A percentile compares a stretch with the other conserved stretches of the same genome.
These are phyloP conservation scores for Pogostemon cablin DNA, from an alignment of 257 asterid genomes.

Conservation along the genomic window DNA sequence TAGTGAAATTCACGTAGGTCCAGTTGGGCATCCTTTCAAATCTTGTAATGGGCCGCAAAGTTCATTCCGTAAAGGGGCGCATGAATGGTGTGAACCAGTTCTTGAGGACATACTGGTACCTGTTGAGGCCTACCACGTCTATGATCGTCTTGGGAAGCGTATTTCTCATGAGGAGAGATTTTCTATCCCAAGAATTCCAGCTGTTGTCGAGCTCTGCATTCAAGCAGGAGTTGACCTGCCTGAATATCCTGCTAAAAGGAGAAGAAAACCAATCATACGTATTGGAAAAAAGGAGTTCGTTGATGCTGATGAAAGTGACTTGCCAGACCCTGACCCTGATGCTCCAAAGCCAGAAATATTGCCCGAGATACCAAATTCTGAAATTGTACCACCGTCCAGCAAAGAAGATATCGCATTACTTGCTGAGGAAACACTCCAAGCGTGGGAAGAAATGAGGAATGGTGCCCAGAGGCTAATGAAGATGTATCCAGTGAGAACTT, in stretches of 20 bases:
- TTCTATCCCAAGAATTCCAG: slow-evolving; percentile 83
- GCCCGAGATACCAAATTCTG: slow-evolving; percentile 54
- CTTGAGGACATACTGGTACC: slow-evolving; percentile 75
- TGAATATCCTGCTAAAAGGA: slow-evolving; percentile 83
- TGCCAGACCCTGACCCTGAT: slow-evolving; percentile 77
- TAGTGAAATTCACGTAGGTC: slow-evolving; percentile 86
- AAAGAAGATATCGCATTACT: slow-evolving; percentile 56
- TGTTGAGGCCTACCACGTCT: slow-evolving; percentile 76
- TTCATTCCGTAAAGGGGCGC: slow-evolving; percentile 72
- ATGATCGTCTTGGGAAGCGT: slow-evolving; percentile 84
- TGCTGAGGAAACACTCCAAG: slow-evolving; percentile 78
- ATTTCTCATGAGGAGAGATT: slow-evolving; percentile 80
- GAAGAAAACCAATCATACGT: slow-evolving; percentile 88
- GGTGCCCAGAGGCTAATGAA: slow-evolving; percentile 78
- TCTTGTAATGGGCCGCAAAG: slow-evolving; percentile 80
- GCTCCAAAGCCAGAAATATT: slow-evolving; percentile 54
- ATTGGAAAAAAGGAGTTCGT: slow-evolving; percentile 79
- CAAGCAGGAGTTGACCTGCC: slow-evolving; percentile 94
- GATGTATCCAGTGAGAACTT: slow-evolving; percentile 82
- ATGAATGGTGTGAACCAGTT: slow-evolving; percentile 78
- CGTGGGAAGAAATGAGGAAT: slow-evolving; percentile 86
- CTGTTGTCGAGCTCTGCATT: slow-evolving; percentile 90
- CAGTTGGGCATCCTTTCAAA: slow-evolving; percentile 84
- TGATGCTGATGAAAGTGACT: slow-evolving; percentile 91
- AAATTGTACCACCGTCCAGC: slow-evolving; percentile 59